These are phyloP conservation scores for Primulina huaijiensis DNA, from an alignment of 257 asterid genomes.

Conservation along the genomic window DNA sequence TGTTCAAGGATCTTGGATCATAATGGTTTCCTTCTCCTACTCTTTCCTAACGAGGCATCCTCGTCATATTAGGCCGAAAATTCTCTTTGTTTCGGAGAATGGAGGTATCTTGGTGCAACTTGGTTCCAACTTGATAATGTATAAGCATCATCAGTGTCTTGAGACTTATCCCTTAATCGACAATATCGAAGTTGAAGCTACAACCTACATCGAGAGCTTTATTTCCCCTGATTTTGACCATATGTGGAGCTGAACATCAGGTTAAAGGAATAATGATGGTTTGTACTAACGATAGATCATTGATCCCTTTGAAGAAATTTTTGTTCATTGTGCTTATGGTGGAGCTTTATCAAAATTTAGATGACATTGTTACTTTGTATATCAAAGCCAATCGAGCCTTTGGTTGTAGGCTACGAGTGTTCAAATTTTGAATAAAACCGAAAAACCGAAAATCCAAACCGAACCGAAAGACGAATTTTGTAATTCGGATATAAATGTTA, in stretches of 20 bases:
- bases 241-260: neutral
- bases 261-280: too few relatives aligned
- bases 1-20: constrained; percentile 34
- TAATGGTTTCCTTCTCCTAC: constrained; percentile 17
- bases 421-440: too few relatives aligned
- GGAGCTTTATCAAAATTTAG: too few relatives aligned
- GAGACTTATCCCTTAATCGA: neutral
- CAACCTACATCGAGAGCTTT: constrained; percentile 30
- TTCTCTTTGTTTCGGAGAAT: constrained; percentile 28
- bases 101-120: constrained; percentile 19
- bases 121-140: constrained; percentile 11
- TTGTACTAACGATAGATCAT: too few relatives aligned
- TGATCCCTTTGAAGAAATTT: too few relatives aligned
- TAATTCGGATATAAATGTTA: too few relatives aligned
- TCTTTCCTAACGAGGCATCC: neutral
- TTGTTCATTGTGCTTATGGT: too few relatives aligned
- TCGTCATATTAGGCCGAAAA: neutral
- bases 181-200: constrained; percentile 11
- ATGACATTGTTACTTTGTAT: too few relatives aligned
- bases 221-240: constrained; percentile 23
- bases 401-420: too few relatives aligned
- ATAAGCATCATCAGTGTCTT: constrained; percentile 8
- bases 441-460: too few relatives aligned
- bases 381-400: too few relatives aligned
- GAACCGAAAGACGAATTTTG: too few relatives aligned